Conservation (phyloP, 768 basidiomycete species). For the Termitomyces heimii region DNA sequence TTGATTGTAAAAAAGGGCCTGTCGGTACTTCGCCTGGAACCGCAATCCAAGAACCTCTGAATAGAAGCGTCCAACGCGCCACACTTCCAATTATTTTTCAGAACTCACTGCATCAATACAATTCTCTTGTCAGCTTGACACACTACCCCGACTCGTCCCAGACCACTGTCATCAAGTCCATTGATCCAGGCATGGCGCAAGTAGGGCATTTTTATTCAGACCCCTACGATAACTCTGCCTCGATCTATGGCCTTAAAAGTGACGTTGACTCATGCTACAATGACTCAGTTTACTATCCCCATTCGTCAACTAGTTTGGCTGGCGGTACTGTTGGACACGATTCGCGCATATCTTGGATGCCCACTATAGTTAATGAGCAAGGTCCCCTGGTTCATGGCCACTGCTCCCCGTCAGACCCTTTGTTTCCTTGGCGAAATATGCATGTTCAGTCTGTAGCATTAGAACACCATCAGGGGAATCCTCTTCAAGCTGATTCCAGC, state of each 20-base stretch:
- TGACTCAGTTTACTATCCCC: background rate
- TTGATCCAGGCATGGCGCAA: background rate
- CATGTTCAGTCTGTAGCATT: background rate
- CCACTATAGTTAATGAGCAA: background rate
- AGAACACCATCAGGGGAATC: background rate
- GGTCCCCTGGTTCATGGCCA: background rate
- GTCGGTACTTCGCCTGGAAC: background rate
- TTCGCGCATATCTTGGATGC: background rate
- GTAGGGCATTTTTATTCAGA: background rate
- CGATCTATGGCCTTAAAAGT: background rate
- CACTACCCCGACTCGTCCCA: background rate
- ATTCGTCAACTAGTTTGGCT: background rate
- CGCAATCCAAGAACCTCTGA: background rate
- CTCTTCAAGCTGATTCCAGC: background rate
- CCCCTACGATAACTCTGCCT: background rate
- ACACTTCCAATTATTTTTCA: background rate
- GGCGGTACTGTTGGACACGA: background rate
- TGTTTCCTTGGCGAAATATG: background rate
- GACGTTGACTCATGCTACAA: background rate
- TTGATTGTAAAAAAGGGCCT: slow-evolving; percentile 2
- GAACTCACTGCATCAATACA: background rate
- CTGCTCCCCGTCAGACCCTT: background rate
- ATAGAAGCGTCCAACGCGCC: too few species aligned
- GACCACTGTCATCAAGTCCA: background rate
- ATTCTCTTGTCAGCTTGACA: background rate